Evolutionary conservation across 1,284 basidiomycete genomes (phyloP).

Genomic region (Laetiporus sulphureus): DNA sequence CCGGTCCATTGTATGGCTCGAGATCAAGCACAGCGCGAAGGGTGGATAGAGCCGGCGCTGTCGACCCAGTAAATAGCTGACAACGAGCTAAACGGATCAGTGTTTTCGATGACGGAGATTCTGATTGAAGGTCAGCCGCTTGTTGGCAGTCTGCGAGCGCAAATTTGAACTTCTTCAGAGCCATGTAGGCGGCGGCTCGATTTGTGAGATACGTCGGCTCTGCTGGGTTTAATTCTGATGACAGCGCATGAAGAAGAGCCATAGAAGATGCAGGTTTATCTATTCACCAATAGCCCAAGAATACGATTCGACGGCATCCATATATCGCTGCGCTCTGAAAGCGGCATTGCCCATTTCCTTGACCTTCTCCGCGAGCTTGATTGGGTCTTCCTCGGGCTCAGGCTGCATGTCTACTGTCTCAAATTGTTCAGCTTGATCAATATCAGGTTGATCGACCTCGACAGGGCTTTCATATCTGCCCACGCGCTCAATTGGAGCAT

Average conservation of each 20-base stretch:
- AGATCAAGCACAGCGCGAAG: slow-evolving; percentile 48
- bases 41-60: slow-evolving; percentile 57
- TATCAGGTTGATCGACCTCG: slow-evolving; percentile 11
- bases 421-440: slow-evolving; percentile 10
- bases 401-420: no score
- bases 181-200: slow-evolving; percentile 83
- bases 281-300: slow-evolving; percentile 59
- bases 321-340: slow-evolving; percentile 65
- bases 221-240: slow-evolving; percentile 47
- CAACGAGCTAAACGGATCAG: slow-evolving; percentile 75
- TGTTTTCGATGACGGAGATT: slow-evolving; percentile 50
- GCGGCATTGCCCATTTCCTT: slow-evolving; percentile 72
- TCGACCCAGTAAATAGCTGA: slow-evolving; percentile 69
- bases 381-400: slow-evolving; percentile 15
- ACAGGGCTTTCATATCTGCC: slow-evolving; percentile 16
- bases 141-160: slow-evolving; percentile 78
- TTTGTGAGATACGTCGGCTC: slow-evolving; percentile 81
- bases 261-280: slow-evolving; percentile 1
- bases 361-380: slow-evolving; percentile 44
- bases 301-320: slow-evolving; percentile 72
- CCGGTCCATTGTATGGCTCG: slow-evolving; percentile 51
- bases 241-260: no score
- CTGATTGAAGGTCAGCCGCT: slow-evolving; percentile 60
- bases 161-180: slow-evolving; percentile 64
- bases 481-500: background rate